Percentiles rank a stretch among this genome's conserved stretches.
These are phyloP conservation scores for Poteriospumella lacustris DNA, from an alignment of 108 stramenopile species.

Conservation along the genomic window DNA sequence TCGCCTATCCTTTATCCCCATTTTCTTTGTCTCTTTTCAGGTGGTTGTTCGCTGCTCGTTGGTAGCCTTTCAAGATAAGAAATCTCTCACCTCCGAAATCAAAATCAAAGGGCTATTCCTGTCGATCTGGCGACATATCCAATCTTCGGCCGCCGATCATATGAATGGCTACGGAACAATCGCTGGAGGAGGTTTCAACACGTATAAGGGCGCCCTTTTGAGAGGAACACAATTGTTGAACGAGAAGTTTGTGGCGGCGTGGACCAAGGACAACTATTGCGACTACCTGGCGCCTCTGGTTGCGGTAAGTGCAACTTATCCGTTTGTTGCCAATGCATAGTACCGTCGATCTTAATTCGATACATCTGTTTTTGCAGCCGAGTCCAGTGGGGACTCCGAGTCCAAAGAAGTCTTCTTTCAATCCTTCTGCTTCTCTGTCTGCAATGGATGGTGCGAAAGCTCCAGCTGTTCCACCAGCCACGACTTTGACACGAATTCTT, in stretches of 20 bases:
- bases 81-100: background rate
- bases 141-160: background rate
- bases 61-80: constrained; percentile 15
- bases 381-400: background rate
- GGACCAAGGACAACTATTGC: constrained; percentile 17
- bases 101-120: constrained; percentile 21
- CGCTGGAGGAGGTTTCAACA: constrained; percentile 18
- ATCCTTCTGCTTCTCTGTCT: background rate
- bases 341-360: background rate
- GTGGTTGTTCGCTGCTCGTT: constrained; percentile 14
- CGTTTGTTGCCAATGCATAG: background rate
- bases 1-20: background rate
- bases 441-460: too few relatives aligned
- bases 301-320: background rate
- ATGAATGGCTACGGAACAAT: constrained; percentile 17
- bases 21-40: background rate
- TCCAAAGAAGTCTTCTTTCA: background rate
- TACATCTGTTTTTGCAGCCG: background rate
- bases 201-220: constrained; percentile 4
- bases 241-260: constrained; percentile 14
- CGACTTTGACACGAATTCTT: background rate
- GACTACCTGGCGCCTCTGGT: background rate
- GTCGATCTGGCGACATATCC: constrained; percentile 5
- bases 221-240: constrained; percentile 18
- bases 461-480: background rate